Base-by-base conservation (phyloP, 2,329 filamentous ascomycete species). In the Aureobasidium sp. region DNA sequence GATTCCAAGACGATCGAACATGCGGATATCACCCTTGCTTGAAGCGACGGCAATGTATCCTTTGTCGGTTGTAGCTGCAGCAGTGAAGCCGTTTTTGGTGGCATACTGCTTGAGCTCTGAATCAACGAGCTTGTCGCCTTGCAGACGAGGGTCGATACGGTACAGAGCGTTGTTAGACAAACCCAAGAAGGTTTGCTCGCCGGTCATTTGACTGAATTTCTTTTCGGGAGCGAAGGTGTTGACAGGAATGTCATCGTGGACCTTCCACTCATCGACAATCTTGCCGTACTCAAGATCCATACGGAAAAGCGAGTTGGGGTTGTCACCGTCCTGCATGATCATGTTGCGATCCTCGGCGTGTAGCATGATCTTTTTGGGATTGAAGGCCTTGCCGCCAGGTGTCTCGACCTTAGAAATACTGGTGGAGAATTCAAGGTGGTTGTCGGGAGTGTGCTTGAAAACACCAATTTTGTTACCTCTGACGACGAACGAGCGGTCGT, bases 261-360 rank as follows among this genome's bases (percentile, higher is more conserved):
- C 84, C 68, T 96, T 96, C 94, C 94, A 99, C 75, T 99, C 94
- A 70, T 99, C 94, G 2, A 97, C 91, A 41, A 99, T 90, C 77
- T 97, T 97, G 67, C 94, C 94, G 68, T 95, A 95, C 74, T 99
- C 93, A 48, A 99, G 81, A 76, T 99, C 94, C 94, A 99, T 97
- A 49, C 90, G 90, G 74, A 92, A 99, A 1, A 99, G 82, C 57
- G 90, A 91, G 77, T 96, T 93, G 1, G 93, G 90, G 66, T 97
- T 88, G 57, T 86, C 77, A 30, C 74, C 80, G 68, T 95, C 92
- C 73, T 97, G 92, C 62, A 97, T 76, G 64, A 97, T 89, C 83
- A 97, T 87, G 70, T 95, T 91, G 49, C 86, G 83, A 76, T 97
- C 92, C 73, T 94, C 90, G 34, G 89, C 88, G 71, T 97, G 92